A percentile compares a stretch with the other conserved stretches of the same genome.
Evolutionary conservation across 2,329 filamentous ascomycete genomes (phyloP).

Genomic region (Pyricularia pennisetigena): DNA sequence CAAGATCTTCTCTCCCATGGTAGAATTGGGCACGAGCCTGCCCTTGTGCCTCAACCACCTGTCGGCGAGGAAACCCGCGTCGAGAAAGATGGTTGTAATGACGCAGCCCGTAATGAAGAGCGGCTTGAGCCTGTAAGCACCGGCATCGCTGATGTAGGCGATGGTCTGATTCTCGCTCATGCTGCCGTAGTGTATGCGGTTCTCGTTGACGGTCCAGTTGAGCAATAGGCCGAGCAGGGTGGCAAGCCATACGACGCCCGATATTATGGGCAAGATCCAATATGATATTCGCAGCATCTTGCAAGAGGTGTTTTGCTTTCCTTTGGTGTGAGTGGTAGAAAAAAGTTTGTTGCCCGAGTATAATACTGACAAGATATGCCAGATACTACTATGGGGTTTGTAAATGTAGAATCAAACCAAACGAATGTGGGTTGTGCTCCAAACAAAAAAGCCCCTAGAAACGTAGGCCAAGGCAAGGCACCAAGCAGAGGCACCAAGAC

Average conservation of each 20-base stretch:
- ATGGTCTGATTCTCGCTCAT: slow-evolving; percentile 51
- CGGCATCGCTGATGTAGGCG: slow-evolving; percentile 64
- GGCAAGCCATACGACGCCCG: slow-evolving; percentile 53
- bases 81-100: slow-evolving; percentile 69
- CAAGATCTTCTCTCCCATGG: slow-evolving; percentile 51
- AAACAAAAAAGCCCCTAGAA: not conserved
- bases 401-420: not conserved
- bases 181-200: slow-evolving; percentile 47
- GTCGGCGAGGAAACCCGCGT: slow-evolving; percentile 71
- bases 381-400: not conserved
- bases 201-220: slow-evolving; percentile 51
- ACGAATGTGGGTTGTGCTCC: not conserved
- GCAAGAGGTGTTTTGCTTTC: not conserved
- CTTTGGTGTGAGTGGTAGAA: not conserved
- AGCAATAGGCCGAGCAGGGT: slow-evolving; percentile 62
- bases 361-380: not conserved
- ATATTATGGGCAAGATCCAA: slow-evolving; percentile 52
- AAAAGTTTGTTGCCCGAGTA: not conserved
- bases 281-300: slow-evolving; percentile 16
- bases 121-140: slow-evolving; percentile 55
- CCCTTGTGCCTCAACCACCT: slow-evolving; percentile 77
- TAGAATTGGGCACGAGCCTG: slow-evolving; percentile 65
- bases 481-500: not conserved
- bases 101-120: slow-evolving; percentile 66
- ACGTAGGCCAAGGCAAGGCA: not conserved